phyloP scores from a whole-genome alignment of 805 yeast species.

The Torulaspora quercuum region DNA sequence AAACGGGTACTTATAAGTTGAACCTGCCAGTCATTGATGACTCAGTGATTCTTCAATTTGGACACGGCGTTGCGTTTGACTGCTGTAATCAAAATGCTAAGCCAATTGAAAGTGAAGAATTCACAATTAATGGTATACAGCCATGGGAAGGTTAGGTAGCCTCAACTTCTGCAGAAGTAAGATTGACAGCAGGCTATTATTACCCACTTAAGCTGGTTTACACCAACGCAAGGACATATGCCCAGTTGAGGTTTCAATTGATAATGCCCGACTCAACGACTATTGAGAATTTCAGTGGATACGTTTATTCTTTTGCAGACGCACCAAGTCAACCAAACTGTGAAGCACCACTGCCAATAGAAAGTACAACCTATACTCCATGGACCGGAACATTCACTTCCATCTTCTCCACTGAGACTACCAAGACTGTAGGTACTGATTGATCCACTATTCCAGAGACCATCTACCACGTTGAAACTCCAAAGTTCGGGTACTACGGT shows the following conservation, averaged over 20 bases:
- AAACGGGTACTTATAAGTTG: conserved; percentile 33
- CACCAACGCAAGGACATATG: conserved; percentile 12
- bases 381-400: conserved; percentile 17
- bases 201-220: conserved; percentile 24
- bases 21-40: conserved; percentile 32
- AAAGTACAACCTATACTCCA: conserved; percentile 9
- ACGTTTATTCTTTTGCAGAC: conserved; percentile 12
- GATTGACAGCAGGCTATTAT: conserved; percentile 15
- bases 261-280: conserved; percentile 14
- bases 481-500: conserved; percentile 4
- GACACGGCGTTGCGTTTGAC: conserved; percentile 34
- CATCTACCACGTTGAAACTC: conserved; percentile 22
- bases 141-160: conserved; percentile 16
- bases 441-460: conserved; percentile 13
- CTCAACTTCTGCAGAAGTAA: conserved; percentile 8
- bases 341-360: conserved; percentile 6
- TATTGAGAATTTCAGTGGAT: conserved; percentile 8
- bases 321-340: conserved; percentile 12
- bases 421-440: conserved; percentile 12
- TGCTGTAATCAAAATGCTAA: conserved; percentile 32
- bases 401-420: conserved; percentile 16
- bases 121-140: conserved; percentile 11
- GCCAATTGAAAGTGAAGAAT: conserved; percentile 5
- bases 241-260: conserved; percentile 9
- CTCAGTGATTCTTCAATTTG: conserved; percentile 33